Evolutionary conservation across 2,329 filamentous ascomycete species (phyloP).

Genomic region (Penicillium sp.): DNA sequence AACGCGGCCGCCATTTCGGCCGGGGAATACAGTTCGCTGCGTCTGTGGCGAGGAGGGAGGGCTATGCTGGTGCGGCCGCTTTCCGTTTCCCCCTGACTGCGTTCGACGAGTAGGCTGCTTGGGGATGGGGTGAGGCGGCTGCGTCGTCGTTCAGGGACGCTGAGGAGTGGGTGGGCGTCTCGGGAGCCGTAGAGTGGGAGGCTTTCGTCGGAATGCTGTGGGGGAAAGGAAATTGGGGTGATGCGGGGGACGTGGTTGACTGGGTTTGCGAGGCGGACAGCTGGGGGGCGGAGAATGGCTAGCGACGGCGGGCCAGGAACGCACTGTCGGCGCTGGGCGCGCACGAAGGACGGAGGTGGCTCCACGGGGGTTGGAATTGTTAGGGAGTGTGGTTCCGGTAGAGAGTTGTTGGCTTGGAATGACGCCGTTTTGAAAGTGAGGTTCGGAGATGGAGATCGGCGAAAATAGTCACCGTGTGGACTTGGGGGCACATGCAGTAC

Average conservation of each 20-base stretch:
- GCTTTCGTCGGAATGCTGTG: conserved; percentile 38
- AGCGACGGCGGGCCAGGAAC: conserved; percentile 26
- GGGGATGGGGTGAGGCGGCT: conserved; percentile 53
- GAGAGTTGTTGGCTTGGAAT: conserved; percentile 16
- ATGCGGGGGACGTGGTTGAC: conserved; percentile 61
- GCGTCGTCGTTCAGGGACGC: conserved; percentile 58
- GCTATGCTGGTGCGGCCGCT: conserved; percentile 56
- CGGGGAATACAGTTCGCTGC: conserved; percentile 29
- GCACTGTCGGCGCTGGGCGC: conserved; percentile 27
- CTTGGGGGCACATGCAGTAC: neutral
- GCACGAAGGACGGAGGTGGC: conserved; percentile 19
- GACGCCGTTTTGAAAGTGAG: conserved; percentile 29
- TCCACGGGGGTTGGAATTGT: conserved; percentile 18
- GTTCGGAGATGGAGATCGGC: conserved; percentile 7
- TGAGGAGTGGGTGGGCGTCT: conserved; percentile 59
- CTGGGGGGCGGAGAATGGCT: conserved; percentile 38
- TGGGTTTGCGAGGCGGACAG: conserved; percentile 62
- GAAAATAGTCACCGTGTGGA: conserved; percentile 1
- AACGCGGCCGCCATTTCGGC: conserved; percentile 31
- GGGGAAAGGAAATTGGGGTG: conserved; percentile 49
- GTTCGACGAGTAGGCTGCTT: conserved; percentile 51
- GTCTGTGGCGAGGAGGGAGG: conserved; percentile 48
- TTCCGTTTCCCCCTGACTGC: conserved; percentile 48
- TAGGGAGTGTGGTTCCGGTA: conserved; percentile 13
- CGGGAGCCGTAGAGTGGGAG: conserved; percentile 38